These are phyloP conservation scores for Fusarium ambrosium DNA, from an alignment of 2,329 filamentous ascomycete species.

Conservation along the genomic window DNA sequence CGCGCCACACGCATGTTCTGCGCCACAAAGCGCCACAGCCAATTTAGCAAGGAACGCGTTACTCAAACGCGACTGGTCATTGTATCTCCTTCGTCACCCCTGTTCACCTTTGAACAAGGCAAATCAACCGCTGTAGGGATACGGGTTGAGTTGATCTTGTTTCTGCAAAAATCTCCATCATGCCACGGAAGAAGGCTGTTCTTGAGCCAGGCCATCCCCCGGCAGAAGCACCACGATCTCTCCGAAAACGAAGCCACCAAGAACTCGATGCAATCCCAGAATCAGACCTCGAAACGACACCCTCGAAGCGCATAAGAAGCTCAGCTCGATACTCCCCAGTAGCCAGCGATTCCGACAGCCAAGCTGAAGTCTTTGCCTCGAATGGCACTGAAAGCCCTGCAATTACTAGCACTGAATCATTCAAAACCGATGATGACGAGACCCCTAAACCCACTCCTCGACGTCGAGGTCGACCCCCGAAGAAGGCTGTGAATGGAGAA, in stretches of 20 bases:
- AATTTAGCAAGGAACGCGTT: constrained; percentile 46
- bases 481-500: constrained; percentile 47
- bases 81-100: constrained; percentile 9
- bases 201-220: constrained; percentile 29
- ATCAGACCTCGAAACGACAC: constrained; percentile 47
- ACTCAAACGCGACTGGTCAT: constrained; percentile 38
- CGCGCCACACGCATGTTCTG: constrained; percentile 31
- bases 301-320: constrained; percentile 51
- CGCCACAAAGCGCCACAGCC: constrained; percentile 45
- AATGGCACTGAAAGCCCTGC: constrained; percentile 13
- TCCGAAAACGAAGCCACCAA: constrained; percentile 45
- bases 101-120: constrained; percentile 12
- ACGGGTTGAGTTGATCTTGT: not conserved
- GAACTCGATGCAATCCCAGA: constrained; percentile 46
- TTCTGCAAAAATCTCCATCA: not conserved
- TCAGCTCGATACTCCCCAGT: constrained; percentile 28
- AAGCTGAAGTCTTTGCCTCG: constrained; percentile 40
- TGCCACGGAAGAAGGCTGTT: constrained; percentile 39
- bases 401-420: constrained; percentile 24
- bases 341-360: constrained; percentile 19
- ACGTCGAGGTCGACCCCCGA: constrained; percentile 54
- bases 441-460: constrained; percentile 52
- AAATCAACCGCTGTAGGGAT: not conserved
- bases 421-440: constrained; percentile 39
- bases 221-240: constrained; percentile 26